Base-by-base conservation (phyloP, 2,329 filamentous ascomycete species). In the Talaromyces sp. region DNA sequence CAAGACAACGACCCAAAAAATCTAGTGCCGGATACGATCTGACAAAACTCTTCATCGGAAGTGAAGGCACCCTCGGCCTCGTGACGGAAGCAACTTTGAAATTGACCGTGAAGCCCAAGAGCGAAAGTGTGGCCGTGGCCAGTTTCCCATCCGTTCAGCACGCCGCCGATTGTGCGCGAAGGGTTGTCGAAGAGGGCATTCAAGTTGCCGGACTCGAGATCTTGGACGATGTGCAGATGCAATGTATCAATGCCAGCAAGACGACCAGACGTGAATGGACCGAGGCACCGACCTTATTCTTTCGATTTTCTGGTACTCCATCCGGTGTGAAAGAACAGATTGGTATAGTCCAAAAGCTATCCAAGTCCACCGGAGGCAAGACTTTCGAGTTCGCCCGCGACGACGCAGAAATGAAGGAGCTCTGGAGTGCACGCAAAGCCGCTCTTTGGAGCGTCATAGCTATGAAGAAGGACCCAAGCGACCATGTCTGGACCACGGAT, bases 191-290 rank as follows among this genome's bases (percentile, higher is more conserved):
- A 52, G 85, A 90, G 62, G 93, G 92, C 31, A 86, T 97, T 11
- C 91, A 91, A 35, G 88, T 97, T 48, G 93, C 93, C 0, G 93
- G 93, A n/a, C 88, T 97, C 50, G 93, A 97, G 79, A 90, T 97
- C 65, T 82, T 97, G 33, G 93, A 97, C 78, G 93, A 96, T 74
- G 89, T 93, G 65, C 93, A 96, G 81, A 97, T 97, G 87, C 79
- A 82, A 68, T 88, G 85, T 74, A 88, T 89, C 76, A 89, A 89
- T 69, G 76, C 77, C 54, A 81, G 79, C 66, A 73, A 79, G 41
- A 73, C 76, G 9, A 83, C 81, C 2, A 76, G 74, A 48, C 74
- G 82, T 27, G 80, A 79, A 43, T 93, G 90, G 90, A 85, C 85
- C 65, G 89, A 91, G 72, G 79, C 80, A 0, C 88, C 90, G 0